phyloP scores from a whole-genome alignment of 805 yeast genomes.

The Cyberlindnera nakhonratchasimensis region DNA sequence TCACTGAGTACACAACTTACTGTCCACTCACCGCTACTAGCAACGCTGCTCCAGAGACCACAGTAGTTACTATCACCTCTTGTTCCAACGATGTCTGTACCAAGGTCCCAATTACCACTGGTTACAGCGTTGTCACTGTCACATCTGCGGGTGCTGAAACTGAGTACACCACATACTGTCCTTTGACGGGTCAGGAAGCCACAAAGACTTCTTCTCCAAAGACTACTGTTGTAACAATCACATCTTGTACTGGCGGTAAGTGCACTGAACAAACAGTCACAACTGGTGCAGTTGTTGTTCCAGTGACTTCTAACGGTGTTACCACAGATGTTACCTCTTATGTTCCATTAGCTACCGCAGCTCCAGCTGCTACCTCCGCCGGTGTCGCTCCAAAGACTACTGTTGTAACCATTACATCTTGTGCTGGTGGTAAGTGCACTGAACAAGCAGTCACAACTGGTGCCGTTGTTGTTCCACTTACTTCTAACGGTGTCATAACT shows the following conservation, averaged over 20 bases:
- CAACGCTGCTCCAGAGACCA: slow-evolving; percentile 8
- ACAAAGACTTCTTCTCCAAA: slow-evolving; percentile 25
- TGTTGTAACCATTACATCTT: slow-evolving; percentile 13
- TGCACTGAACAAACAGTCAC: slow-evolving; percentile 27
- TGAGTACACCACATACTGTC: slow-evolving; percentile 30
- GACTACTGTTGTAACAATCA: neutral
- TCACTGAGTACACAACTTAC: slow-evolving; percentile 34
- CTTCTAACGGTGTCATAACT: slow-evolving; percentile 7
- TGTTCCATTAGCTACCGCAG: neutral
- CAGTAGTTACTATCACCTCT: slow-evolving; percentile 11
- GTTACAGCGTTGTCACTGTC: slow-evolving; percentile 16
- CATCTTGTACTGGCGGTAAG: slow-evolving; percentile 4
- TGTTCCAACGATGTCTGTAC: slow-evolving; percentile 12
- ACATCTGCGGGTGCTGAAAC: slow-evolving; percentile 32
- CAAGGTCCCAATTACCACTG: slow-evolving; percentile 9
- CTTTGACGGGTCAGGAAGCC: slow-evolving; percentile 11
- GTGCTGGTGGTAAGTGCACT: slow-evolving; percentile 1
- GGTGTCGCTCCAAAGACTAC: slow-evolving; percentile 11
- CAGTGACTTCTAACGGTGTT: slow-evolving; percentile 28
- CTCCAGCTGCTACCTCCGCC: slow-evolving; percentile 14
- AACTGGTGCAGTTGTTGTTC: slow-evolving; percentile 27
- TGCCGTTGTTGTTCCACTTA: slow-evolving; percentile 23
- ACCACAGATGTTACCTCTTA: slow-evolving; percentile 21
- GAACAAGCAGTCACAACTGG: slow-evolving; percentile 14
- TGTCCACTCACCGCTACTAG: slow-evolving; percentile 14